Evolutionary conservation across 129 eudicot species (phyloP).

Genomic region (Sambucus nigra): DNA sequence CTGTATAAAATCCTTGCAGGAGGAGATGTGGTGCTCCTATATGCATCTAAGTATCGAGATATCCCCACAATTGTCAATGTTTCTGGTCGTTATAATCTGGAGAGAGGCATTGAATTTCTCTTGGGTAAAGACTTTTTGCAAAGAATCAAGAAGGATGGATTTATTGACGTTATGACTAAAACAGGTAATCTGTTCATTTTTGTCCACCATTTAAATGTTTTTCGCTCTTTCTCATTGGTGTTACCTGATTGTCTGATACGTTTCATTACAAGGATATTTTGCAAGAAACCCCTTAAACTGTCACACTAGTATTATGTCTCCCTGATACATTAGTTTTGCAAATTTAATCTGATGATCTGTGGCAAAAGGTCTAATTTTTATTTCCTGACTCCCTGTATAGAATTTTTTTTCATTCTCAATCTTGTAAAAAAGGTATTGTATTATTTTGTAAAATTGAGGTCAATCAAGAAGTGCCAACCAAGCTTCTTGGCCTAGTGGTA

Average conservation of each 20-base stretch:
- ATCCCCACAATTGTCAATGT: conserved; percentile 45
- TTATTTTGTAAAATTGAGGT: background rate
- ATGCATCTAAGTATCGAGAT: conserved; percentile 72
- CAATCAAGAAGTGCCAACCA: too few species aligned
- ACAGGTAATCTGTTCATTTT: conserved; percentile 36
- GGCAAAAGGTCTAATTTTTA: background rate
- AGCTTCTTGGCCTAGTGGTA: too few species aligned
- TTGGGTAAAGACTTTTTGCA: conserved; percentile 55
- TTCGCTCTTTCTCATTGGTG: too few species aligned
- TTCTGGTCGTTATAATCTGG: conserved; percentile 57
- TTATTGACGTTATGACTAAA: conserved; percentile 41
- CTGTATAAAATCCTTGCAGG: conserved; percentile 49
- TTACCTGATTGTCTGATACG: too few species aligned
- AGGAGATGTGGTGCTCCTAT: conserved; percentile 57
- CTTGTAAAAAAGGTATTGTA: background rate
- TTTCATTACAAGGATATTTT: too few species aligned
- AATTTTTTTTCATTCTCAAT: too few species aligned
- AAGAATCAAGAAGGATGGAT: conserved; percentile 51
- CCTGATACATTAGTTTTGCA: too few species aligned
- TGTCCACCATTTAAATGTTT: too few species aligned
- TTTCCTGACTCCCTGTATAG: too few species aligned
- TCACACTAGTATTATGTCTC: too few species aligned
- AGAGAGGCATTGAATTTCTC: conserved; percentile 51
- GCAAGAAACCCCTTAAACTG: too few species aligned
- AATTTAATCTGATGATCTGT: too few species aligned